A percentile compares a stretch with the other conserved stretches of the same genome.
Conservation (phyloP, 306 rosid genomes). For the Delonix regia region DNA sequence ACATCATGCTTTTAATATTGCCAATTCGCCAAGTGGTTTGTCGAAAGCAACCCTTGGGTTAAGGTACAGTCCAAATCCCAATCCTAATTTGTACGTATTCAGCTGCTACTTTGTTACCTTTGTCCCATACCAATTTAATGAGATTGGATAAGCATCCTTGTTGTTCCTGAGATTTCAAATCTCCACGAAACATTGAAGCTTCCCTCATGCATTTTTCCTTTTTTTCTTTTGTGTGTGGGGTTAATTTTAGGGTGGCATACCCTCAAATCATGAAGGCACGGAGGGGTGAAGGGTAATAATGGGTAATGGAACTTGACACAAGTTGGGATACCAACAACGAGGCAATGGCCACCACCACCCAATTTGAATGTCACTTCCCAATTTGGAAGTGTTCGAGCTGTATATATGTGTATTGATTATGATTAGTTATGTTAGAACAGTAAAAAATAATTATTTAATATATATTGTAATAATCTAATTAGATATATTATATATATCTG, state of each 20-base stretch:
- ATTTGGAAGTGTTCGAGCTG: not conserved
- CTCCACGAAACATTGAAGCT: not conserved
- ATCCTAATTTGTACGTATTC: not conserved
- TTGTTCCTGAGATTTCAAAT: not conserved
- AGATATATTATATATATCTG: not conserved
- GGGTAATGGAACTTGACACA: not conserved
- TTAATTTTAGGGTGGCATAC: too few species aligned
- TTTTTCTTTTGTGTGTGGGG: too few species aligned
- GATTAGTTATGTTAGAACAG: too few species aligned
- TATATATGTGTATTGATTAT: too few species aligned
- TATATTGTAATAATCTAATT: not conserved
- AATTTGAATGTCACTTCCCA: not conserved
- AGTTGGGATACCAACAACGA: not conserved
- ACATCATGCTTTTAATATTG: not conserved
- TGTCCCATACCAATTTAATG: conserved; percentile 9
- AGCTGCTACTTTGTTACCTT: not conserved
- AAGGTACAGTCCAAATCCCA: not conserved
- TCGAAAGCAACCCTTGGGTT: not conserved
- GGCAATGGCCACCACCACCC: not conserved
- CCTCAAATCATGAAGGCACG: too few species aligned
- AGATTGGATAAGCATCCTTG: conserved; percentile 11
- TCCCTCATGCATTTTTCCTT: not conserved
- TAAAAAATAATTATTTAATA: not conserved
- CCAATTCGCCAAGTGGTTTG: conserved; percentile 33
- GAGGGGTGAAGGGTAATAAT: too few species aligned